Evolutionary conservation across 163 green algal species (phyloP), one percentile per base, ranked within the genome.

Genomic region (Scenedesmus sp.): DNA sequence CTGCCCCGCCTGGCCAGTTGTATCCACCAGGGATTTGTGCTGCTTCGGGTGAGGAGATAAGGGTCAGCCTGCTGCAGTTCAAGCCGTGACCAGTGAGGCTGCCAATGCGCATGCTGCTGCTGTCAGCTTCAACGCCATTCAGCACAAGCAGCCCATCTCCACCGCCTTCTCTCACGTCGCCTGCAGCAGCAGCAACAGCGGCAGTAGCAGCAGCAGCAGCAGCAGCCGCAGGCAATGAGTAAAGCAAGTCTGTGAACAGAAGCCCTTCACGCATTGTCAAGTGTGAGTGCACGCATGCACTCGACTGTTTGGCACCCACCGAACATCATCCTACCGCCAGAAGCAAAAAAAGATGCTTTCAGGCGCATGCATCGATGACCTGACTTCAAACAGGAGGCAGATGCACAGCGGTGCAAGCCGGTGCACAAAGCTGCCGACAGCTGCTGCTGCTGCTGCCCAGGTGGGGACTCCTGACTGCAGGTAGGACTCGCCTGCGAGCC

Each of bases 121-220:
- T 81, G 72, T 49, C 16, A 15, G 33, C 3, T 49, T 81, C 40
- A 37, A 81, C 46, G 24, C 46, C 85, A 42, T 51, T 89, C 0
- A 89, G 42, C 10, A 89, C 42, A 3, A 83, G 53, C 85, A 89
- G 49, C 40, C 40, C 85, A 40, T 89, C 85, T 4, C 65, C 84
- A 42, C n/a, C 44, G 9, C 7, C 6, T 1, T 7, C 30, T 13
- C n/a, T 24, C 22, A 79, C 35, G 42, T 53, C 35, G 53, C 82
- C 82, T 87, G 82, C 82, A 87, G 53, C 18, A 70, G 51, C 81
- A 86, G 37, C 37, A n/a, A 37, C 37, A 49, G 73, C 73, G n/a
- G 7, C 61, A 76, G 72, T 35, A 81, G 72, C 72, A 82, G 73
- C 73, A 82, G 37, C 35, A 51, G 73, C 70, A 81, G 70, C 70